Evolutionary conservation across 306 rosid species (phyloP).

Genomic region (Cajanus cajan): DNA sequence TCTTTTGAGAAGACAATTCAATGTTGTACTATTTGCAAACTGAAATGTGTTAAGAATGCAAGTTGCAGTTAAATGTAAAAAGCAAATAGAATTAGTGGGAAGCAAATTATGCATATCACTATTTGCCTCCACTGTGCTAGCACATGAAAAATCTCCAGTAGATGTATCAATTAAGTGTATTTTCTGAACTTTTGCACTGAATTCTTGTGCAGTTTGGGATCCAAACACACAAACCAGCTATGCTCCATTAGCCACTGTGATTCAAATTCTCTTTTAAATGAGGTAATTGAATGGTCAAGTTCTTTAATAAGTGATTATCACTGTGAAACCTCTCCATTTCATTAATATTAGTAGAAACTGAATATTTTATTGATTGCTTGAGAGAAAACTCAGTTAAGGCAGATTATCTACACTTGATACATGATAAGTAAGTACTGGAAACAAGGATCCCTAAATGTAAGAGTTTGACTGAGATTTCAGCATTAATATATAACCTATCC

Average conservation of each 20-base stretch:
- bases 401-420: neutral
- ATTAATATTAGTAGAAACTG: neutral
- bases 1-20: constrained; percentile 12
- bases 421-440: neutral
- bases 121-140: neutral
- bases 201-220: constrained; percentile 62
- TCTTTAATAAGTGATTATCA: constrained; percentile 16
- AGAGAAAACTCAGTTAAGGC: neutral
- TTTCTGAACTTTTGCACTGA: constrained; percentile 23
- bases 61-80: neutral
- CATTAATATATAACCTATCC: neutral
- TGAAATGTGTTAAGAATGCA: neutral
- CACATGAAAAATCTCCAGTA: constrained; percentile 12
- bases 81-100: neutral
- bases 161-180: neutral
- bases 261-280: constrained; percentile 88
- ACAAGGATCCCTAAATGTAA: neutral
- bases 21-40: constrained; percentile 9
- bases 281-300: constrained; percentile 53
- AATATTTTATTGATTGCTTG: neutral
- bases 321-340: neutral
- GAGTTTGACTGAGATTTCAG: neutral
- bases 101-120: neutral
- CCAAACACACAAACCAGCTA: constrained; percentile 80
- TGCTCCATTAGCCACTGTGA: constrained; percentile 97